Conservation (phyloP, 2,329 filamentous ascomycete species). For the Aspergillus sp. region DNA sequence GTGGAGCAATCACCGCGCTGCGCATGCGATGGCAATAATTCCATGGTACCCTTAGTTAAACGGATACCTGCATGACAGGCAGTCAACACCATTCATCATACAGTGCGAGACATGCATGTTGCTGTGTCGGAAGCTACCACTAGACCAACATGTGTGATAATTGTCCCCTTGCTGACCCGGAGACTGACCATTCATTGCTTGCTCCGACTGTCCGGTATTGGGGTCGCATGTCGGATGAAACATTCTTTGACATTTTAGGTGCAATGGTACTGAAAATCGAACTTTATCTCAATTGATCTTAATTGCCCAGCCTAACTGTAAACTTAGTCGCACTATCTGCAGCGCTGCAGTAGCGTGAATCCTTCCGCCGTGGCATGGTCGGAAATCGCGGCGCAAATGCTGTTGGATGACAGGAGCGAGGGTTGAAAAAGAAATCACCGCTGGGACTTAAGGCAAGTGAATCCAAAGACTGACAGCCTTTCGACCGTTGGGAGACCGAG, state of each 20-base stretch:
- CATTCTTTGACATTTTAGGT: neutral
- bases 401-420: neutral
- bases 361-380: neutral
- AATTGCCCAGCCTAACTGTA: conserved; percentile 1
- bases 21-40: conserved; percentile 5
- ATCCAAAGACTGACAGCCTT: neutral
- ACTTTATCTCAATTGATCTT: neutral
- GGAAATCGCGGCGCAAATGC: neutral
- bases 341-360: conserved; percentile 4
- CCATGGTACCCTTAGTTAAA: conserved; percentile 9
- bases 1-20: conserved; percentile 15
- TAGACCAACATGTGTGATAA: conserved; percentile 11
- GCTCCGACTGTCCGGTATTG: conserved; percentile 3
- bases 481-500: neutral
- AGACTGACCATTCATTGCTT: neutral
- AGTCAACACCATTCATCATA: neutral
- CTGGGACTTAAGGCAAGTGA: neutral
- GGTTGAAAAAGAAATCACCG: neutral
- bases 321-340: neutral
- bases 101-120: conserved; percentile 3
- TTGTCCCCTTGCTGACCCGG: neutral
- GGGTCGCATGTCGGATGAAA: neutral
- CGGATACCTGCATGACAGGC: conserved; percentile 28
- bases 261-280: neutral
- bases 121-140: conserved; percentile 12